A percentile compares a stretch with the other conserved stretches of the same genome.
These are phyloP conservation scores for Salix brachista DNA, from an alignment of 345 rosid species.

Conservation along the genomic window DNA sequence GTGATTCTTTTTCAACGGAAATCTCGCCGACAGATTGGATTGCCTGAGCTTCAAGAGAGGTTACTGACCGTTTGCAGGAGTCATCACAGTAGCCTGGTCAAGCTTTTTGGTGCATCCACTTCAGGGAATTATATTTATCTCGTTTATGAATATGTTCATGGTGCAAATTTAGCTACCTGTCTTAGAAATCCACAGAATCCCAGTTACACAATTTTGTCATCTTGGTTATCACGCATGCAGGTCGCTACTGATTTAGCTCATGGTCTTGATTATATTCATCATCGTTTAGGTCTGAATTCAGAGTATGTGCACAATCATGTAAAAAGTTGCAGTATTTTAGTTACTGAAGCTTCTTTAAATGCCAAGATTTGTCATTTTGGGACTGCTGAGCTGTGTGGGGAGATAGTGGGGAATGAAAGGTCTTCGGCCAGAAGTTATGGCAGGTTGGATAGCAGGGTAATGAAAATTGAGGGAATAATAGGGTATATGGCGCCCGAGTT, in stretches of 20 bases:
- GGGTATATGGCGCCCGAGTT: conserved; percentile 57
- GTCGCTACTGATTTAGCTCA: conserved; percentile 26
- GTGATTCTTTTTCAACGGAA: conserved; percentile 27
- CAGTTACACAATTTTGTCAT: conserved; percentile 19
- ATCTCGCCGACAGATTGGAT: conserved; percentile 37
- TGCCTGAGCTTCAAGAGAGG: conserved; percentile 42
- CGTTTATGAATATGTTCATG: conserved; percentile 21
- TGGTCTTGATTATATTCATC: conserved; percentile 28
- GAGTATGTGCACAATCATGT: conserved; percentile 24
- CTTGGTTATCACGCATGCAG: conserved; percentile 25
- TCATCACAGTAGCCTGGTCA: conserved; percentile 64
- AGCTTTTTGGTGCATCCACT: conserved; percentile 64
- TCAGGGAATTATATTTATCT: conserved; percentile 32
- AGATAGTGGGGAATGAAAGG: not conserved
- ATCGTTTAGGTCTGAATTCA: conserved; percentile 11
- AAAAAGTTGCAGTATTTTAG: conserved; percentile 20
- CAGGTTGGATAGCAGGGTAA: conserved; percentile 7
- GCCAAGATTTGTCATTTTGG: conserved; percentile 34
- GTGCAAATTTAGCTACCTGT: conserved; percentile 25
- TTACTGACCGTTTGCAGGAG: conserved; percentile 61
- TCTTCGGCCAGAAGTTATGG: not conserved
- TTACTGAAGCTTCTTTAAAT: conserved; percentile 14
- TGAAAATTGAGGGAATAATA: conserved; percentile 45
- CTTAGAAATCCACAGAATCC: conserved; percentile 21
- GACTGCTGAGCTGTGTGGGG: conserved; percentile 30